Evolutionary conservation across 352 stramenopile genomes (phyloP).

Genomic region (Phytophthora lateralis): DNA sequence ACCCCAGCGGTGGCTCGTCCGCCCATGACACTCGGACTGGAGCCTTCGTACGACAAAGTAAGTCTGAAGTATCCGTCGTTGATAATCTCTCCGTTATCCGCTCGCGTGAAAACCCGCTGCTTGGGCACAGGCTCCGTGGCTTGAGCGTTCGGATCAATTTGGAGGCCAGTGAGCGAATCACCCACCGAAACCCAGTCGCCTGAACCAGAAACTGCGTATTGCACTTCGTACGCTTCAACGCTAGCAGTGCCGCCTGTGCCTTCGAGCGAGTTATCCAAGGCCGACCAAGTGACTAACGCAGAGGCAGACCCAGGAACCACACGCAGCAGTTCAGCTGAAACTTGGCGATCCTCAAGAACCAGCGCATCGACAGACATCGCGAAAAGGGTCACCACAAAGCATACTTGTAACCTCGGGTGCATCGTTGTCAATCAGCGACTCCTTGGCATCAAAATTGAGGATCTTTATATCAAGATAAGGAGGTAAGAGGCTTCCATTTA

Average conservation of each 20-base stretch:
- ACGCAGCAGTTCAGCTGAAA: constrained; percentile 36
- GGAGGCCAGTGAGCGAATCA: constrained; percentile 40
- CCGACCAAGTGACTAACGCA: constrained; percentile 49
- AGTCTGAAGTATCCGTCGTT: constrained; percentile 62
- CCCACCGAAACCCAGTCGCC: constrained; percentile 46
- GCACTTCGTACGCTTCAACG: constrained; percentile 59
- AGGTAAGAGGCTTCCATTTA: too few species aligned
- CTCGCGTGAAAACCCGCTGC: constrained; percentile 60
- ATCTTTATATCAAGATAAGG: too few species aligned
- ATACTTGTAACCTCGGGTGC: constrained; percentile 3
- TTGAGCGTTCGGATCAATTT: constrained; percentile 10
- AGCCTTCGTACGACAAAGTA: constrained; percentile 45
- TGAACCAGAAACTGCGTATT: constrained; percentile 53
- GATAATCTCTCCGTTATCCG: constrained; percentile 51
- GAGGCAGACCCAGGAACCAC: constrained; percentile 46
- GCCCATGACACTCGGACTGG: constrained; percentile 23
- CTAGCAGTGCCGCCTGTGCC: constrained; percentile 12
- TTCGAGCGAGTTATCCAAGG: constrained; percentile 42
- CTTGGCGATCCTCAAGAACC: constrained; percentile 20
- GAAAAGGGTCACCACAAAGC: constrained; percentile 2
- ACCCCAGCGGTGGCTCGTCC: constrained; percentile 23
- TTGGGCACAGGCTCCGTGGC: constrained; percentile 40
- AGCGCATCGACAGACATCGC: constrained; percentile 2
- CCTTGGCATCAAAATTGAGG: too few species aligned
- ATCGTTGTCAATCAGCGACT: too few species aligned